These are phyloP conservation scores for Hirsutella rhossiliensis DNA, from an alignment of 2,329 filamentous ascomycete genomes.

Conservation along the genomic window DNA sequence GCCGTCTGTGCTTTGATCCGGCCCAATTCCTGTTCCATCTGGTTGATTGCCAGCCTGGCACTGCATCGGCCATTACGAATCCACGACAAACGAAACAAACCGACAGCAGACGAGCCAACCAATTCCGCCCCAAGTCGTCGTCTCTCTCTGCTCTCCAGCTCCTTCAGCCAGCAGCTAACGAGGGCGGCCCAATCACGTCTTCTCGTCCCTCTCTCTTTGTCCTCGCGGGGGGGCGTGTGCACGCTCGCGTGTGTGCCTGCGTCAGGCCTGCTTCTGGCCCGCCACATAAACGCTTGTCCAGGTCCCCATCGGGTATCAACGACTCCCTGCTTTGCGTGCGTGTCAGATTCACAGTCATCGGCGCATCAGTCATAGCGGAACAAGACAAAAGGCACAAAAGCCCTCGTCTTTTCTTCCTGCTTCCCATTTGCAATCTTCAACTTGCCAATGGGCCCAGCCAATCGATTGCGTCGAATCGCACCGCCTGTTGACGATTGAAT, in stretches of 20 bases:
- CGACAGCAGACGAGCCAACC: not conserved
- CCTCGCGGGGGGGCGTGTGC: constrained; percentile 5
- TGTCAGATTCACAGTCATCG: too few species aligned
- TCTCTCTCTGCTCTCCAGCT: not conserved
- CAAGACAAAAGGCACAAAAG: too few species aligned
- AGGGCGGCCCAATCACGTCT: not conserved
- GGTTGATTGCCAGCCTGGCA: not conserved
- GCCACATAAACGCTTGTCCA: constrained; percentile 5
- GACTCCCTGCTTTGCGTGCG: not conserved
- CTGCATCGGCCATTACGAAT: not conserved
- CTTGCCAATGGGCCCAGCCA: too few species aligned
- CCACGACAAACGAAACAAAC: not conserved
- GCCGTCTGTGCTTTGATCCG: not conserved
- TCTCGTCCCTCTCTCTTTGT: constrained; percentile 1
- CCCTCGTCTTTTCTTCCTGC: too few species aligned
- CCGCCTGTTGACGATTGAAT: too few species aligned
- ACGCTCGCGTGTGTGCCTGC: constrained; percentile 7
- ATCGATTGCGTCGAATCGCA: too few species aligned
- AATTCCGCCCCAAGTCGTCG: not conserved
- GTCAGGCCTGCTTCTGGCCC: constrained; percentile 3
- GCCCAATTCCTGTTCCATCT: not conserved
- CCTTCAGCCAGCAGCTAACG: not conserved
- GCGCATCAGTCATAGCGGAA: too few species aligned
- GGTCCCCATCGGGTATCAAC: constrained; percentile 9
- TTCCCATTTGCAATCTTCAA: too few species aligned